These are phyloP conservation scores for Claviceps cyperi DNA, from an alignment of 2,329 filamentous ascomycete species.

Conservation along the genomic window DNA sequence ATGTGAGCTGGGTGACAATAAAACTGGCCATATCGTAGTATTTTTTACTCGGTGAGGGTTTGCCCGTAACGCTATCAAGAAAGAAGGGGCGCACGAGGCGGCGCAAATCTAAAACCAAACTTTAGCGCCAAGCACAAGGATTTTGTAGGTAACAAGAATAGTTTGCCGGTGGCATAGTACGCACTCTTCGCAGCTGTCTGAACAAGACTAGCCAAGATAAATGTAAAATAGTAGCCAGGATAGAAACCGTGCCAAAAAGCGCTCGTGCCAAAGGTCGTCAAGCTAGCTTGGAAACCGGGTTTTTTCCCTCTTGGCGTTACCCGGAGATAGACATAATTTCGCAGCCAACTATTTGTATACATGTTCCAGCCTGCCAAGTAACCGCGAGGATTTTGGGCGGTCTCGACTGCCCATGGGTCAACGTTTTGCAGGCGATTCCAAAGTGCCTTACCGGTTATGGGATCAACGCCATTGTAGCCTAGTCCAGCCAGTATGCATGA, in stretches of 20 bases:
- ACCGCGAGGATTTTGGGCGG: conserved; percentile 82
- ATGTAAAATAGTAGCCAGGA: conserved; percentile 86
- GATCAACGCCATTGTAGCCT: conserved; percentile 86
- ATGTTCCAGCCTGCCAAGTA: conserved; percentile 96
- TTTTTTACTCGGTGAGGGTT: conserved; percentile 55
- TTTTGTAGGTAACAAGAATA: background rate
- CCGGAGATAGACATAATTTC: conserved; percentile 89
- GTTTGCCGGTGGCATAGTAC: conserved; percentile 18
- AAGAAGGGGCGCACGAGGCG: conserved; percentile 88
- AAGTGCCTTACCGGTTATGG: conserved; percentile 66
- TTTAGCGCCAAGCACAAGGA: background rate
- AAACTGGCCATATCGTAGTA: conserved; percentile 76
- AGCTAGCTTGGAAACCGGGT: conserved; percentile 83
- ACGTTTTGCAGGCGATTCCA: conserved; percentile 89
- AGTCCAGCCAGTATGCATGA: conserved; percentile 87
- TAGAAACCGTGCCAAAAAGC: conserved; percentile 98
- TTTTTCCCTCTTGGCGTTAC: conserved; percentile 94
- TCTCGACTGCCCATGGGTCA: conserved; percentile 70
- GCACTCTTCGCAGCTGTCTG: conserved; percentile 90
- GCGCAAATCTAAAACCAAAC: conserved; percentile 53
- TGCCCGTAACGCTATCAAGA: conserved; percentile 59
- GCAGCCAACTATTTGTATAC: conserved; percentile 93
- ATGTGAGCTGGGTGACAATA: conserved; percentile 63
- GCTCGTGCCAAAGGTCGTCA: conserved; percentile 88
- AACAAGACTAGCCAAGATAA: conserved; percentile 77